These are phyloP conservation scores for Coniochaeta sp. DNA, from an alignment of 2,329 filamentous ascomycete genomes.

Conservation along the genomic window DNA sequence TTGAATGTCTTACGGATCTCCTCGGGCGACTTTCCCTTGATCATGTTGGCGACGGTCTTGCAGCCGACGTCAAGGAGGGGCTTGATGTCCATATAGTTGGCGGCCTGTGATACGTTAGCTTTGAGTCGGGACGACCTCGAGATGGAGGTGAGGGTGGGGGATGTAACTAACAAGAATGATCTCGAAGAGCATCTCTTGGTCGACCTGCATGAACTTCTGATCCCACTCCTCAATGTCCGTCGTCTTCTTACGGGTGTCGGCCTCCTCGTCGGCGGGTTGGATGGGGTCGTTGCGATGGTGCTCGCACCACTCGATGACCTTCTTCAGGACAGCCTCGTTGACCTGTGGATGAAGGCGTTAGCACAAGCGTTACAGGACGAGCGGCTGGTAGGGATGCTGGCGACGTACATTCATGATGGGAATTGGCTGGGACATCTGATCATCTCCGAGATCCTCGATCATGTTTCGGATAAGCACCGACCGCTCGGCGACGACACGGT, in stretches of 20 bases:
- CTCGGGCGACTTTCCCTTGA: conserved; percentile 99
- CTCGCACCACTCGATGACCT: conserved; percentile 97
- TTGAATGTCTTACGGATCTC: conserved; percentile 99
- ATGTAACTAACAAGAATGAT: conserved; percentile 75
- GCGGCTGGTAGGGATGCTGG: conserved; percentile 10
- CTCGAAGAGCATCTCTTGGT: conserved; percentile 99
- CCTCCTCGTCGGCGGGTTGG: conserved; percentile 78
- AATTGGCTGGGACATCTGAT: conserved; percentile 59
- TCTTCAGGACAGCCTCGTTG: conserved; percentile 86
- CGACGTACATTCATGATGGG: conserved; percentile 75
- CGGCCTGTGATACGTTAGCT: conserved; percentile 52
- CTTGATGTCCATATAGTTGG: conserved; percentile 99
- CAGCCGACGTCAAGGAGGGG: conserved; percentile 94
- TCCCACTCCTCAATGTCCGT: conserved; percentile 99
- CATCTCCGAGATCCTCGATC: conserved; percentile 82
- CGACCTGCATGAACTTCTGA: conserved; percentile 99
- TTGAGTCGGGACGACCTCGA: conserved; percentile 1
- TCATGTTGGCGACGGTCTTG: conserved; percentile 99
- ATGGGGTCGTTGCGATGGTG: conserved; percentile 88
- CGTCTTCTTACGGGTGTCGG: conserved; percentile 93
- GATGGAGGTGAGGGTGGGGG: background rate
- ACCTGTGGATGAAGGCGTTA: conserved; percentile 30
- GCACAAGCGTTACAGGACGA: conserved; percentile 37
- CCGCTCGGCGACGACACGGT: conserved; percentile 80
- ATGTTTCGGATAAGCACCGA: conserved; percentile 97